Evolutionary conservation across 2,329 filamentous ascomycete genomes (phyloP).

Genomic region (Colletotrichum tamarilloi): DNA sequence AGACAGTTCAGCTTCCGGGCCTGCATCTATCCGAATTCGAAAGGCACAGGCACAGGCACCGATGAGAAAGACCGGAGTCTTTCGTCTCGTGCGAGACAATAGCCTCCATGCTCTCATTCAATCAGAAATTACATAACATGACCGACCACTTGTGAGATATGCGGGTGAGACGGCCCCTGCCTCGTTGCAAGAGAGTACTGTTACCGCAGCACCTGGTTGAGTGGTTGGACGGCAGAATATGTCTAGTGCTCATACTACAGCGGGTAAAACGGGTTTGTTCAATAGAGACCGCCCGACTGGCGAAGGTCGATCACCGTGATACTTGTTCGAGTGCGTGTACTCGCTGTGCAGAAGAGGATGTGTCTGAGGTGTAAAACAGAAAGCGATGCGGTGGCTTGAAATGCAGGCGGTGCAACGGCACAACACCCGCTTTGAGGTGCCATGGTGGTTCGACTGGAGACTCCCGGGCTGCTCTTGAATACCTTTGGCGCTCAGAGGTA

Average conservation of each 20-base stretch:
- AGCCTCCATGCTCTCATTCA: background rate
- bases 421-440: background rate
- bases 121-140: background rate
- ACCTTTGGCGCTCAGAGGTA: background rate
- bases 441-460: conserved; percentile 8
- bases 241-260: conserved; percentile 7
- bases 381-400: background rate
- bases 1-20: background rate
- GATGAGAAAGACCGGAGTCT: background rate
- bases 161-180: conserved; percentile 26
- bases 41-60: no score
- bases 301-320: background rate
- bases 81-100: background rate
- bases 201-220: conserved; percentile 2
- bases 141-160: background rate
- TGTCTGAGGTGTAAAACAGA: background rate
- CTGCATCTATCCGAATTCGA: background rate
- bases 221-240: conserved; percentile 20
- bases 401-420: background rate
- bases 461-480: conserved; percentile 6
- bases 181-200: conserved; percentile 5
- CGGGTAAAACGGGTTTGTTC: background rate
- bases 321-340: background rate
- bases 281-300: background rate
- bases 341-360: background rate